Evolutionary conservation across 768 basidiomycete genomes (phyloP), one percentile per base, ranked within the genome.

Genomic region (Leccinellum rugosiceps): DNA sequence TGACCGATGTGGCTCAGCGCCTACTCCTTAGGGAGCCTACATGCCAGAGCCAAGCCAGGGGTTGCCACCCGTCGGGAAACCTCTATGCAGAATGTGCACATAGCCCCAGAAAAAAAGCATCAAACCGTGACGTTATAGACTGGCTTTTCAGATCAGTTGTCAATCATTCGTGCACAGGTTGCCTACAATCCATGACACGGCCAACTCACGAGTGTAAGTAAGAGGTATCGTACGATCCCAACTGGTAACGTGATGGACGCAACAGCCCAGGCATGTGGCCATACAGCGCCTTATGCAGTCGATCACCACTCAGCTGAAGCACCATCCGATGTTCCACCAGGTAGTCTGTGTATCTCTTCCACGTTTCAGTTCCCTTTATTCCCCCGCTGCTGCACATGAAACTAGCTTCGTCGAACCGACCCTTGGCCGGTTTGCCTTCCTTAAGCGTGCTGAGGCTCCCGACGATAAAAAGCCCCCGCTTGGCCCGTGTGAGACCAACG

Each of bases 401-500:
- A 23, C 52, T 50, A 4, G 54, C 49, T 56, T 63, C 61, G 34
- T 57, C 56, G 19, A 48, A 51, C 31, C 43, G 62, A 38, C 63
- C 68, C 58, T 63, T 68, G 10, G 44, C 44, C 63, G 74, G 65
- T 68, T 74, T 78, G 21, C 85, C 78, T 38, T 76, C 74, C 59
- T 76, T 74, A 55, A 92, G 75, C 15, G 91, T 92, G 58, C 74
- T 75, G 57, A 90, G 75, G 58, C 80, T 92, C 34, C 92, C 92
- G 4, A 93, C 77, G 10, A 94, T 80, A 65, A 93, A 90, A 59
- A 94, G 69, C n/a, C 87, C 92, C 58, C 92, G 78, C 74, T 88
- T 89, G 30, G 93, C 94, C 23, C 94, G 77, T 51, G 94, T 97
- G 55, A 97, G 76, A 2, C 93, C 94, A 26, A 97, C 94, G 71